phyloP scores from a whole-genome alignment of 2,329 filamentous ascomycete genomes.

The Grosmannia penicillata region DNA sequence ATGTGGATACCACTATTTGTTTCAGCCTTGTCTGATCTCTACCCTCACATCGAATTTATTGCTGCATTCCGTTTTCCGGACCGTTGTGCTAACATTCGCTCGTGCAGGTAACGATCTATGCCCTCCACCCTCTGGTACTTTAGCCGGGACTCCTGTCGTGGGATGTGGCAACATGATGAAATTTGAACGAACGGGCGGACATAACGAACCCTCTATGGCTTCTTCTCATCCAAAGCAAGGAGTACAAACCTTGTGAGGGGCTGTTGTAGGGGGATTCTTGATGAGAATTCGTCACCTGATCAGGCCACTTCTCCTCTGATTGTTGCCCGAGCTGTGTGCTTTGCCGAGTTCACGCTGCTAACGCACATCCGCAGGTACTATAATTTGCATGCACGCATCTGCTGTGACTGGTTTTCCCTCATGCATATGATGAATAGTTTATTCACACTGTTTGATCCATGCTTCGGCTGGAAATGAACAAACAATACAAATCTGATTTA shows the following conservation, averaged over 20 bases:
- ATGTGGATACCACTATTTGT: conserved; percentile 45
- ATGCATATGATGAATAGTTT: conserved; percentile 33
- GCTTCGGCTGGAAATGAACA: conserved; percentile 36
- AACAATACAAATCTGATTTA: conserved; percentile 36
- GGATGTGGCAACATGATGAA: conserved; percentile 36
- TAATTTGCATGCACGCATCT: background rate
- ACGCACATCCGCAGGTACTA: conserved; percentile 16
- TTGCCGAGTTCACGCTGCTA: conserved; percentile 6
- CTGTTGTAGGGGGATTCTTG: conserved; percentile 36
- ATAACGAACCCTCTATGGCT: conserved; percentile 39
- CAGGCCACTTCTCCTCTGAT: conserved; percentile 10
- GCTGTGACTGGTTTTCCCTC: background rate
- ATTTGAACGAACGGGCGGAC: conserved; percentile 58
- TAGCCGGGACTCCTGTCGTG: no score
- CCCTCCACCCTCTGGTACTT: conserved; percentile 16
- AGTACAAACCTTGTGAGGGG: conserved; percentile 48
- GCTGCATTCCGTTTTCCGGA: conserved; percentile 1
- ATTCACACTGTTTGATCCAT: conserved; percentile 49
- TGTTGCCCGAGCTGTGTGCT: background rate
- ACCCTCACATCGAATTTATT: conserved; percentile 10
- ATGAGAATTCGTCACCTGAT: conserved; percentile 54
- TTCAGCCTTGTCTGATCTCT: conserved; percentile 56
- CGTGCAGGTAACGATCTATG: conserved; percentile 7
- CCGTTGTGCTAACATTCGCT: conserved; percentile 8
- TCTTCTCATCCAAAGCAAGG: conserved; percentile 36